Conservation (phyloP, 2,329 filamentous ascomycete genomes). For the Aschersonia sp. region DNA sequence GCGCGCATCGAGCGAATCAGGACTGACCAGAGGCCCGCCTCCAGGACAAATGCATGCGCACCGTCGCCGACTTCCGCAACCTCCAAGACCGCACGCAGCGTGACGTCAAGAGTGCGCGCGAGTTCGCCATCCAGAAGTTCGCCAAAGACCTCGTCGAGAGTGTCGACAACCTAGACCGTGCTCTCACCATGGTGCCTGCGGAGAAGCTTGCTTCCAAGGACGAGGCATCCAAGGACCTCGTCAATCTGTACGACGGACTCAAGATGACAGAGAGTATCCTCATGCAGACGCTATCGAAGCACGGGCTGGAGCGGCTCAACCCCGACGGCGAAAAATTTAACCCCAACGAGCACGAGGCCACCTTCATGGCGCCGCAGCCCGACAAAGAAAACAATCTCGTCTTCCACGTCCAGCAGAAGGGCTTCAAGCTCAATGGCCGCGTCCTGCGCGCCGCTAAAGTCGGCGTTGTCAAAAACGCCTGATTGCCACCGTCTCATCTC, state of each 20-base stretch:
- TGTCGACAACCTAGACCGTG: constrained; percentile 94
- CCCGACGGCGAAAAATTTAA: constrained; percentile 81
- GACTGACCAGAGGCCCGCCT: too few species aligned
- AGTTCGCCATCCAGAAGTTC: constrained; percentile 93
- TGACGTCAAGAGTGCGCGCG: constrained; percentile 72
- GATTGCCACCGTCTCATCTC: not conserved
- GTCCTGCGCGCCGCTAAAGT: constrained; percentile 88
- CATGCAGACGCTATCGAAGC: constrained; percentile 79
- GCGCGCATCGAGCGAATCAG: too few species aligned
- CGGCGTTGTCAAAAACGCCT: constrained; percentile 77
- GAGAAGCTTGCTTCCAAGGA: constrained; percentile 50
- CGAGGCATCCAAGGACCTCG: constrained; percentile 53
- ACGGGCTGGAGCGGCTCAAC: constrained; percentile 81
- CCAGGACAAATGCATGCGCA: constrained; percentile 88
- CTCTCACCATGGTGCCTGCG: constrained; percentile 61
- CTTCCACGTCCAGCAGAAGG: constrained; percentile 89
- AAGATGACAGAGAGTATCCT: constrained; percentile 91
- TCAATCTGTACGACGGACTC: constrained; percentile 72
- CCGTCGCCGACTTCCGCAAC: constrained; percentile 93
- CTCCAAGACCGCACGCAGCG: constrained; percentile 88
- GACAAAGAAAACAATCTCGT: constrained; percentile 84
- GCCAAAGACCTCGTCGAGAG: constrained; percentile 89
- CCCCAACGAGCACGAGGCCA: constrained; percentile 91
- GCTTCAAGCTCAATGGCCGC: constrained; percentile 84
- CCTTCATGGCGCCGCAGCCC: constrained; percentile 78